These are phyloP conservation scores for Penicillium sp. DNA, from an alignment of 2,329 filamentous ascomycete genomes.

Conservation along the genomic window DNA sequence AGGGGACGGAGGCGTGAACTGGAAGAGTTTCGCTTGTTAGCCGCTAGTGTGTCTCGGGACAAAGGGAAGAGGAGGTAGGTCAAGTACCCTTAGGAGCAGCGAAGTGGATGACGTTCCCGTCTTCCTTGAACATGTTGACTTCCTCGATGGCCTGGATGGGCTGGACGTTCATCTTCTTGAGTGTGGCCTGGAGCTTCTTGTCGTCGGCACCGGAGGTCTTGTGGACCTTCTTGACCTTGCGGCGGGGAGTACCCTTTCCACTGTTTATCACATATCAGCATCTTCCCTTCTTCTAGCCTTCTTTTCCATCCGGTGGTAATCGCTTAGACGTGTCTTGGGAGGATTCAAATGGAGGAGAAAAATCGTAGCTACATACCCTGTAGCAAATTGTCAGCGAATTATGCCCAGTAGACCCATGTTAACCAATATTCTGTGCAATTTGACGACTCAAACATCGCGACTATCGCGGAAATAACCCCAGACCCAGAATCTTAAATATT, in stretches of 20 bases:
- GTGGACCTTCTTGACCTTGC: slow-evolving; percentile 98
- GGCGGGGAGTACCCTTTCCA: slow-evolving; percentile 96
- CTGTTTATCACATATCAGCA: slow-evolving; percentile 49
- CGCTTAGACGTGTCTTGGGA: not conserved
- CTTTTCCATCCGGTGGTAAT: not conserved
- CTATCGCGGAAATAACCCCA: not conserved
- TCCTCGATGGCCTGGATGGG: slow-evolving; percentile 99
- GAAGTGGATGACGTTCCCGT: slow-evolving; percentile 99
- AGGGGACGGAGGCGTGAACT: slow-evolving; percentile 96
- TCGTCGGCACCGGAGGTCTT: slow-evolving; percentile 92
- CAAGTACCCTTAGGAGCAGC: slow-evolving; percentile 94
- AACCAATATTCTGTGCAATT: not conserved
- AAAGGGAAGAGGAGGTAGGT: slow-evolving; percentile 47
- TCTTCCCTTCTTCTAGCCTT: not conserved
- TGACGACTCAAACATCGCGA: not conserved
- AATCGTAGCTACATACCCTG: slow-evolving; percentile 3
- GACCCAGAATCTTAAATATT: not conserved
- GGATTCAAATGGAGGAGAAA: not conserved
- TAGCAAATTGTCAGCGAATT: slow-evolving; percentile 2
- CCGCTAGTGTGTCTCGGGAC: not conserved
- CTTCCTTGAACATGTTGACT: slow-evolving; percentile 99
- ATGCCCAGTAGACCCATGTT: not conserved
- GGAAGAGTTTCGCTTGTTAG: slow-evolving; percentile 2
- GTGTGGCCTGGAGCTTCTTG: slow-evolving; percentile 96
- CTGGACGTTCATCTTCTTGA: slow-evolving; percentile 99